Percentiles rank a stretch among this genome's conserved stretches.
These are phyloP conservation scores for Plasmodium chabaudi DNA, from an alignment of 169 alveolate species.

Conservation along the genomic window DNA sequence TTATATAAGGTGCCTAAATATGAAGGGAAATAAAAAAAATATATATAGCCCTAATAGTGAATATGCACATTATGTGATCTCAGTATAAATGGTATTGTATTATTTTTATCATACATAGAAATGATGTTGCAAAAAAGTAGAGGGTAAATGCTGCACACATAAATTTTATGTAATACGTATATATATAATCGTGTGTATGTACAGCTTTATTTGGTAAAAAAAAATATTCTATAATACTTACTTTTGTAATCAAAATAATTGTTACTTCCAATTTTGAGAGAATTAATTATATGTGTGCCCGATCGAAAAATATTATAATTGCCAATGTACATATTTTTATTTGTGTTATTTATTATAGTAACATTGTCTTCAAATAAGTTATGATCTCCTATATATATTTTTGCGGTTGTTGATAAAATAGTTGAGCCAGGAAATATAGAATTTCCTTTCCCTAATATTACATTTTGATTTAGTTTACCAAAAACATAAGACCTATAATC, in stretches of 20 bases:
- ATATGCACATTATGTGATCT: too few relatives aligned
- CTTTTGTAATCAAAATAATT: slow-evolving; percentile 65
- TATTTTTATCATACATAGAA: too few relatives aligned
- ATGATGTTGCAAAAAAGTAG: too few relatives aligned
- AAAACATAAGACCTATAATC: slow-evolving; percentile 5
- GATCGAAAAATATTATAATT: slow-evolving; percentile 65
- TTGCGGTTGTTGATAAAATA: slow-evolving; percentile 4
- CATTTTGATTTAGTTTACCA: slow-evolving; percentile 11
- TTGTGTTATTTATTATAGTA: slow-evolving; percentile 41
- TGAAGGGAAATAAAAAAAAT: neutral
- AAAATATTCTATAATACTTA: neutral
- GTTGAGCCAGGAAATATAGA: slow-evolving; percentile 49
- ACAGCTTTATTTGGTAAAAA: too few relatives aligned
- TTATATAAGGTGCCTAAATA: slow-evolving; percentile 28
- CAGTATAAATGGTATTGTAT: too few relatives aligned
- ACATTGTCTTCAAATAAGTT: slow-evolving; percentile 64
- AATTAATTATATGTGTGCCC: slow-evolving; percentile 37
- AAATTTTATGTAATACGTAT: too few relatives aligned
- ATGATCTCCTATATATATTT: slow-evolving; percentile 42
- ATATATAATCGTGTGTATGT: too few relatives aligned
- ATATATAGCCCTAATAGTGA: neutral
- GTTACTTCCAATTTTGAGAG: slow-evolving; percentile 28
- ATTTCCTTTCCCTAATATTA: slow-evolving; percentile 50
- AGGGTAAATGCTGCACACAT: too few relatives aligned
- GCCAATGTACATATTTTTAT: slow-evolving; percentile 52